Evolutionary conservation across 2,329 filamentous ascomycete species (phyloP), one percentile per base, ranked within the genome.

Genomic region (Peltaster fructicola): DNA sequence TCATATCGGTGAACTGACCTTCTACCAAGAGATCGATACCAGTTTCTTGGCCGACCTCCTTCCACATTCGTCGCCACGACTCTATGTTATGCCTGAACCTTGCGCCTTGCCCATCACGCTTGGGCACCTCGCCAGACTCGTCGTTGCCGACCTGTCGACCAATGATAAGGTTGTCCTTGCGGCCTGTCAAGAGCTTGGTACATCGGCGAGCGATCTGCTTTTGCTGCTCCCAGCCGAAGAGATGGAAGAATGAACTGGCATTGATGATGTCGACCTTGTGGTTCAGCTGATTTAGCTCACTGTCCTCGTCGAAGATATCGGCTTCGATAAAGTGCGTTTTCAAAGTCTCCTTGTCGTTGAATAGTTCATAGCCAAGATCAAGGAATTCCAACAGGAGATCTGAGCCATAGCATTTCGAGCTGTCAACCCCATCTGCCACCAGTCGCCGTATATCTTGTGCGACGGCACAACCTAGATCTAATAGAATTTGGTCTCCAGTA

Each of bases 211-310:
- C 44, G n/a, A 46, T 43, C 22, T 44, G 36, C 7, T 53, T 31
- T 30, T 60, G 55, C 6, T 40, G 39, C 2, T 53, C 47, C 36
- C 41, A 53, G 15, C 44, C 40, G 32, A 57, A 60, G 6, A 59
- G 40, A 25, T 60, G 57, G 20, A 61, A 49, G 37, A 60, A 54
- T 0, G 50, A 50, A 1, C 45, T 45, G 2, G 55, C 42, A 16
- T 54, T 43, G 5, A 60, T 33, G 8, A 61, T 47, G 27, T 58
- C 51, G 2, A 56, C 38, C n/a, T 47, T 40, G 4, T 48, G 50
- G 14, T 51, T 37, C 14, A 59, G 31, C 18, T 48, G 27, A 8
- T 41, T 42, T 15, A 57, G 30, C n/a, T 14, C 4, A 6, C 36
- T 33, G 0, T 44, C 23, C 0, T 30, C 13, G 13, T 48, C 45